Conservation (phyloP, 23 red algal species). For the Gracilaria caudata region DNA sequence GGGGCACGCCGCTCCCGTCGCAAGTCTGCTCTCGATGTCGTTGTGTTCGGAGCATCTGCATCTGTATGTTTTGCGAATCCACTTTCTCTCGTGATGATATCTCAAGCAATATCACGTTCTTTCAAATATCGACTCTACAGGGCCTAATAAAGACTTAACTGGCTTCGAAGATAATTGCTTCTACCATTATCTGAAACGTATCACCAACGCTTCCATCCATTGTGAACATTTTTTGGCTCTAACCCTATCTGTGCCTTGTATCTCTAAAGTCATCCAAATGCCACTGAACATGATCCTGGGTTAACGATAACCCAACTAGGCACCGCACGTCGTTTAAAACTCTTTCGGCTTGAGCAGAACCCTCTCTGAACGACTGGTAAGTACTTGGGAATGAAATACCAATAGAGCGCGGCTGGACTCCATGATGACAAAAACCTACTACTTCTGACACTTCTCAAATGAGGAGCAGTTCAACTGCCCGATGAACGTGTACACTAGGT, state of each 20-base stretch:
- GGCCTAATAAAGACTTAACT: not conserved
- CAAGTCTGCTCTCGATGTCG: too few species aligned
- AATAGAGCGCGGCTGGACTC: not conserved
- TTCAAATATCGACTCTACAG: conserved; percentile 37
- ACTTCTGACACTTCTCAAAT: conserved; percentile 42
- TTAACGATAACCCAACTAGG: too few species aligned
- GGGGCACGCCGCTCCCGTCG: too few species aligned
- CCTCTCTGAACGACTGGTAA: not conserved
- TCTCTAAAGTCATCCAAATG: too few species aligned
- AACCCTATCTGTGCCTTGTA: not conserved
- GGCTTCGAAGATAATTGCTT: conserved; percentile 7
- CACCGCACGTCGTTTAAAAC: too few species aligned
- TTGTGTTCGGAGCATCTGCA: too few species aligned
- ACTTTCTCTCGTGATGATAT: conserved; percentile 7
- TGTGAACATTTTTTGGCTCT: not conserved
- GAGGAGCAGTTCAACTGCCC: conserved; percentile 26
- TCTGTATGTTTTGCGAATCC: not conserved
- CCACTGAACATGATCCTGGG: too few species aligned
- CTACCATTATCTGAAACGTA: not conserved
- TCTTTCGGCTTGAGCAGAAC: not conserved
- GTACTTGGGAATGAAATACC: not conserved
- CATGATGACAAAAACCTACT: conserved; percentile 32
- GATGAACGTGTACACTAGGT: conserved; percentile 22
- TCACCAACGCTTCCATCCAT: not conserved
- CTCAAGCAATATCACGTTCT: not conserved